A percentile compares a stretch with the other conserved stretches of the same genome.
Evolutionary conservation across 768 basidiomycete species (phyloP).

Genomic region (Suillus brevipes): DNA sequence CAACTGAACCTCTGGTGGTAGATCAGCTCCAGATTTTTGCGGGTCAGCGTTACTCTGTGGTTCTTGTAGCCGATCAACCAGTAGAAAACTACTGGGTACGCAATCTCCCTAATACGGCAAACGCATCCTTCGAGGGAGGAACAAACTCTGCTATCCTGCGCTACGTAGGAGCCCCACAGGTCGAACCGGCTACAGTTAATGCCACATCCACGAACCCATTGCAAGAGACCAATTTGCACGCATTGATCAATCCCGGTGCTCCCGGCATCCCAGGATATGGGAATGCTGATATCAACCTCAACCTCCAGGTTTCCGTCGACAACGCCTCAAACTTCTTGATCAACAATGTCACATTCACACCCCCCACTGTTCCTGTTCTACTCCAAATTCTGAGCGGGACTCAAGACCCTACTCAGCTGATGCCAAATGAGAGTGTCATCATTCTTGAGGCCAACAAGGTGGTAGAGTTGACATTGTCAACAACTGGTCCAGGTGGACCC

Average conservation of each 20-base stretch:
- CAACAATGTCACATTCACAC: conserved; percentile 16
- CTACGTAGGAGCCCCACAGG: conserved; percentile 41
- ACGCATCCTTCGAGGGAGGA: conserved; percentile 34
- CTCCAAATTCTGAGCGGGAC: conserved; percentile 46
- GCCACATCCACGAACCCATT: conserved; percentile 26
- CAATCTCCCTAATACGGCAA: conserved; percentile 29
- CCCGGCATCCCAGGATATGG: conserved; percentile 41
- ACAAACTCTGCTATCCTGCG: conserved; percentile 56
- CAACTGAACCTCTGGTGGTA: conserved; percentile 39
- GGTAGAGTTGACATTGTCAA: conserved; percentile 20
- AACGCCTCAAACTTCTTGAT: conserved; percentile 12
- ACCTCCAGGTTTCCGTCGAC: conserved; percentile 15
- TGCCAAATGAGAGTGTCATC: conserved; percentile 26
- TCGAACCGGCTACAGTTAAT: conserved; percentile 41
- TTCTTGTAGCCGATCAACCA: conserved; percentile 32
- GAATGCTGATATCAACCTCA: conserved; percentile 41
- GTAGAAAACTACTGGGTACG: conserved; percentile 50
- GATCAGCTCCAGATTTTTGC: conserved; percentile 42
- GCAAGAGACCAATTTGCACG: conserved; percentile 30
- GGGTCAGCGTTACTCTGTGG: conserved; percentile 34
- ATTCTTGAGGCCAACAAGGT: conserved; percentile 28
- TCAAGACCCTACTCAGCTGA: conserved; percentile 25
- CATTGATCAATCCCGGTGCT: conserved; percentile 28
- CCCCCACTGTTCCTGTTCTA: conserved; percentile 41
- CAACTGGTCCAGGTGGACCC: conserved; percentile 11